Base-by-base conservation (phyloP, 1,284 basidiomycete species). In the Athelia sp. region DNA sequence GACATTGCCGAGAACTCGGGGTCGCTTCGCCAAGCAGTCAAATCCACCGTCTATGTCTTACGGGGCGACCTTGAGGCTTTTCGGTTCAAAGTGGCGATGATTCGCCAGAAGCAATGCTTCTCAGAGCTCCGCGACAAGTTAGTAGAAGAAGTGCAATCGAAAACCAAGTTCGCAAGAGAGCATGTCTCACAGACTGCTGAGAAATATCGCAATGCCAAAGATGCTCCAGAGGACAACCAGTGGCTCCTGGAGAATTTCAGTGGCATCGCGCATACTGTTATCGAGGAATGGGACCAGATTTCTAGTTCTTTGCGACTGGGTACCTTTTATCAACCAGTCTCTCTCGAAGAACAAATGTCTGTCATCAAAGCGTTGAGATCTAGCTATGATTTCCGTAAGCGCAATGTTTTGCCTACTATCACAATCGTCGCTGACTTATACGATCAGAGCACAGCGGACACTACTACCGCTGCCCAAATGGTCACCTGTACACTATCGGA, bases 391-490 rank as follows among this genome's bases (percentile, higher is more conserved):
- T 78, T 78, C 53, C 55, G 76, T 78, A 54, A 57, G 71, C 59
- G 19, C 46, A n/a, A n/a, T 49, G 17, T 35, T 47, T 23, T 6
- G 11, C 17, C 4, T n/a, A 15, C 26, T n/a, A 49, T 3, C 4
- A 35, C 46, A 23, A 29, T 21, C 17, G 31, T 24, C 17, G 18
- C 24, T 22, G 3, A 45, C 19, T 35, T 38, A 29, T 31, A 36
- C 43, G 19, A 11, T 42, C 54, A 79, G 75, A 58, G 2, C 66
- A 73, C 40, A 64, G 65, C 2, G 79, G 79, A 2, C 79, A 82
- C 55, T 79, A 71, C 53, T 77, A 75, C 52, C 70, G 66, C 29
- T 82, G 80, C 55, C 69, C 67, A 3, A 78, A 79, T 53, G 79
- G 80, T 0, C 79, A 82, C 57, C 62, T 69, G 1, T 79, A 69